These are phyloP conservation scores for Dovyalis caffra DNA, from an alignment of 345 rosid genomes.

Conservation along the genomic window DNA sequence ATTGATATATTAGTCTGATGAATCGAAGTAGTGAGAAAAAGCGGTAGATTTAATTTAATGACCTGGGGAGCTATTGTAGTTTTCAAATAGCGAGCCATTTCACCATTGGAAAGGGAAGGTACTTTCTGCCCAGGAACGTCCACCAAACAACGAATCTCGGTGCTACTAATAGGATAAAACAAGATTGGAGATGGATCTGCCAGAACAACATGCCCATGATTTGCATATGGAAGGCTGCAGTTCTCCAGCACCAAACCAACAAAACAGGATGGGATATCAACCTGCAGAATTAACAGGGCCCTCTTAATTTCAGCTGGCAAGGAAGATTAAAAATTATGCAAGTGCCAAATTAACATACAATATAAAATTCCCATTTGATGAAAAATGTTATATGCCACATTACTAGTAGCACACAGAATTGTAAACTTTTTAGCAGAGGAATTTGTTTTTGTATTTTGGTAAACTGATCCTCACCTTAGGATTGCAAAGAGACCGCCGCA, in stretches of 20 bases:
- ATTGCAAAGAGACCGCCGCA: not conserved
- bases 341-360: not conserved
- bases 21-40: not conserved
- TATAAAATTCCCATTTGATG: not conserved
- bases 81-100: not conserved
- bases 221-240: not conserved
- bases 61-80: not conserved
- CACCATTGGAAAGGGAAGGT: slow-evolving; percentile 4
- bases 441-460: not conserved
- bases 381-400: too few relatives aligned
- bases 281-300: not conserved
- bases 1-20: too few relatives aligned
- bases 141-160: not conserved
- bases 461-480: not conserved
- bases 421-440: not conserved
- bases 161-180: slow-evolving; percentile 2
- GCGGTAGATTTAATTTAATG: not conserved
- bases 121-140: not conserved
- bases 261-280: not conserved
- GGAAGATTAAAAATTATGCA: too few relatives aligned
- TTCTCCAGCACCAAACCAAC: not conserved
- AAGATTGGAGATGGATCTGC: slow-evolving; percentile 1
- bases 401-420: too few relatives aligned
- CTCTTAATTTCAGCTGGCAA: not conserved
- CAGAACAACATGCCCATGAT: not conserved